A percentile compares a stretch with the other conserved stretches of the same genome.
These are phyloP conservation scores for Aristolochia contorta DNA, from an alignment of 164 flowering plant species.

Conservation along the genomic window DNA sequence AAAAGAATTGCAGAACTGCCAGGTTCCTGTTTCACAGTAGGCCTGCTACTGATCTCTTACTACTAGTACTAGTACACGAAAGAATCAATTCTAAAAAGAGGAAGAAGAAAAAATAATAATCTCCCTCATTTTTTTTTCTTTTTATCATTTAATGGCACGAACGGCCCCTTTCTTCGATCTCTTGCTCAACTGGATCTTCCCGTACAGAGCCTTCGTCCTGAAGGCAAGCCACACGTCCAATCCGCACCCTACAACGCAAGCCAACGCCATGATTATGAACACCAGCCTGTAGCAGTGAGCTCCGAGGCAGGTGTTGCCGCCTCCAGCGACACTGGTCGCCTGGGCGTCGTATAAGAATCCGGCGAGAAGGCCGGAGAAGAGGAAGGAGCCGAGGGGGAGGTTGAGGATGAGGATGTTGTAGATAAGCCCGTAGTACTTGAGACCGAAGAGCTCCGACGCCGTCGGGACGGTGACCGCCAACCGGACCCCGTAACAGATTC, in stretches of 20 bases:
- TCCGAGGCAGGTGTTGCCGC: constrained; percentile 77
- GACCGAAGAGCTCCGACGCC: constrained; percentile 88
- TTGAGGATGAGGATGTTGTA: constrained; percentile 78
- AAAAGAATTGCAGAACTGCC: too few species aligned
- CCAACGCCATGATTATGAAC: constrained; percentile 63
- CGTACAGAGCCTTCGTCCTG: constrained; percentile 46
- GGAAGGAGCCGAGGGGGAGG: constrained; percentile 87
- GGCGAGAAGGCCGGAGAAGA: constrained; percentile 85
- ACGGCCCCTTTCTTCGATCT: constrained; percentile 14
- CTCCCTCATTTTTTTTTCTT: background rate
- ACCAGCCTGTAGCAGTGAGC: constrained; percentile 77
- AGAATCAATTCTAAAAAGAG: background rate
- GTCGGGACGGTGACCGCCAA: constrained; percentile 75
- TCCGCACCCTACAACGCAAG: constrained; percentile 56
- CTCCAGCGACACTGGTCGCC: constrained; percentile 50
- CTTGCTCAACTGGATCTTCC: constrained; percentile 42
- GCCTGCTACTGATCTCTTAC: too few species aligned
- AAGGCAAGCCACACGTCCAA: constrained; percentile 50
- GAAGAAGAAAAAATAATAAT: background rate
- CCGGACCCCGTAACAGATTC: constrained; percentile 79
- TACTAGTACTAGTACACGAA: too few species aligned
- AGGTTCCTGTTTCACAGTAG: too few species aligned
- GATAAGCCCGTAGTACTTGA: constrained; percentile 78
- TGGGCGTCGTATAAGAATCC: constrained; percentile 65
- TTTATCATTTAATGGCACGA: constrained; percentile 4